Percentiles rank a stretch among this genome's conserved stretches.
Evolutionary conservation across 257 asterid species (phyloP).

Genomic region (Sherardia arvensis): DNA sequence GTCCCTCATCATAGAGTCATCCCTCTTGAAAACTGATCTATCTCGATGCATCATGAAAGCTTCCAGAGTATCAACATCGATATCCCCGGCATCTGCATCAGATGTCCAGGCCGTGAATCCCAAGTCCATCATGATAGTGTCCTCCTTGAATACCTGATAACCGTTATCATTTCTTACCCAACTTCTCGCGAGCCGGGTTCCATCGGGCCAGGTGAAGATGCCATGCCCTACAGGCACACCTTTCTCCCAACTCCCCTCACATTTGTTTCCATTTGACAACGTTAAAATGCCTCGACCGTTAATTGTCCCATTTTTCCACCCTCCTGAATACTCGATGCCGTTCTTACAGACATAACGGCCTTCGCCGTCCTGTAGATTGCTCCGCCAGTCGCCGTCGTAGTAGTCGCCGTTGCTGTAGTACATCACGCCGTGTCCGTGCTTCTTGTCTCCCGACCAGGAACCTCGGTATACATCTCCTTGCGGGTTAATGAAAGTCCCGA

Average conservation of each 20-base stretch:
- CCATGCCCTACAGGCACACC: constrained; percentile 73
- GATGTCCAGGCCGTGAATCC: too few relatives aligned
- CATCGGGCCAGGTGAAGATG: constrained; percentile 88
- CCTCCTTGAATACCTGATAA: too few relatives aligned
- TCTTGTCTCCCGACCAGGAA: constrained; percentile 70
- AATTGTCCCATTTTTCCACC: constrained; percentile 75
- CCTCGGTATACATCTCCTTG: constrained; percentile 74
- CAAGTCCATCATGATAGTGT: too few relatives aligned
- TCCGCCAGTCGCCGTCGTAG: constrained; percentile 78
- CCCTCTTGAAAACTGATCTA: background rate
- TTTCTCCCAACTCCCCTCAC: constrained; percentile 75
- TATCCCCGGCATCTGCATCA: constrained; percentile 93
- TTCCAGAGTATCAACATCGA: constrained; percentile 72
- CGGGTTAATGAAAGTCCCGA: constrained; percentile 66
- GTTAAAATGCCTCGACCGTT: constrained; percentile 73
- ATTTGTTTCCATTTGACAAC: constrained; percentile 75
- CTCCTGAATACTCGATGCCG: constrained; percentile 76
- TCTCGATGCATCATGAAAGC: background rate
- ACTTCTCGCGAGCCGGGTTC: constrained; percentile 64
- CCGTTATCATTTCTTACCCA: constrained; percentile 41
- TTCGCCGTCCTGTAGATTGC: constrained; percentile 72
- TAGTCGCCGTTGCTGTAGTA: constrained; percentile 81
- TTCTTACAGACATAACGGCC: constrained; percentile 80
- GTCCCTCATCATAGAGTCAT: too few relatives aligned
- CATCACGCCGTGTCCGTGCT: constrained; percentile 77